phyloP scores from a whole-genome alignment of 345 rosid species.

The Gynandropsis gynandra region DNA sequence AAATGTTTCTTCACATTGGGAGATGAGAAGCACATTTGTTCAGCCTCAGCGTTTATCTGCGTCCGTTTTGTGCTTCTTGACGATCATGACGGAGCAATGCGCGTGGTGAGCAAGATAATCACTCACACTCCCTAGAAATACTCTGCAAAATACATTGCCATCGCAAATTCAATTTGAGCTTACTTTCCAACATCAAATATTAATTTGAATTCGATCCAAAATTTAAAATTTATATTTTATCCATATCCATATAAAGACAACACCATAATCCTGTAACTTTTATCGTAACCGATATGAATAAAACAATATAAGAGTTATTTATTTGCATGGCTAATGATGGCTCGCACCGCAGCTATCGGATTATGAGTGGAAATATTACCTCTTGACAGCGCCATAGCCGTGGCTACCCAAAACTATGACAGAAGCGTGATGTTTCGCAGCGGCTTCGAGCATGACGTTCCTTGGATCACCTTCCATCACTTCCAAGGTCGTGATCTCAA shows the following conservation, averaged over 20 bases:
- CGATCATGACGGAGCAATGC: conserved; percentile 26
- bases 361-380: conserved; percentile 13
- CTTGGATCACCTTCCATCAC: conserved; percentile 41
- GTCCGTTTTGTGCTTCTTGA: conserved; percentile 23
- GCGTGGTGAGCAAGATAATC: conserved; percentile 26
- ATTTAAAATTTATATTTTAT: too few relatives aligned
- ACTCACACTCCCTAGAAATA: conserved; percentile 27
- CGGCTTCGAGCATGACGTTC: conserved; percentile 32
- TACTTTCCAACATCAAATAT: too few relatives aligned
- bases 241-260: too few relatives aligned
- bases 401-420: conserved; percentile 43
- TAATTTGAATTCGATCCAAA: too few relatives aligned
- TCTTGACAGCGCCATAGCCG: conserved; percentile 39
- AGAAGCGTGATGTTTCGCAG: conserved; percentile 30
- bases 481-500: conserved; percentile 8
- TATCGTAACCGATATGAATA: too few relatives aligned
- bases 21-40: too few relatives aligned
- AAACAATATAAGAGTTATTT: too few relatives aligned
- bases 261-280: too few relatives aligned
- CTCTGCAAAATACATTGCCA: conserved; percentile 12
- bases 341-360: too few relatives aligned
- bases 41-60: conserved; percentile 5
- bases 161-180: too few relatives aligned
- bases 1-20: too few relatives aligned
- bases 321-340: too few relatives aligned